Base-by-base conservation (phyloP, 768 basidiomycete species). In the Phylloporus sp. region DNA sequence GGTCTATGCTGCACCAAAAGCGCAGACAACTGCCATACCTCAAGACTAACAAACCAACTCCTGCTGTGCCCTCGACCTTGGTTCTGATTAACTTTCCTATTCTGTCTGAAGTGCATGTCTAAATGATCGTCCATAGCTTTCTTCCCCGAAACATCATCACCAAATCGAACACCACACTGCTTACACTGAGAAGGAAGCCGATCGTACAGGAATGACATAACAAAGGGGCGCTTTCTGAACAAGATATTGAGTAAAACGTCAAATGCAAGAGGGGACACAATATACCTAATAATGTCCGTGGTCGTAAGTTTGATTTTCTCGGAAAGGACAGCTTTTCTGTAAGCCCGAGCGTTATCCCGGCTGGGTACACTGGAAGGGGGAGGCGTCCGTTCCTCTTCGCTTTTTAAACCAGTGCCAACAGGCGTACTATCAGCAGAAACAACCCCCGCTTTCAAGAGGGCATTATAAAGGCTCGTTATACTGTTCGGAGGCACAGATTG, bases 91-190 rank as follows among this genome's bases (percentile, higher is more conserved):
- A 85, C 84, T 68, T 88, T 89, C 53, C 87, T 81, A 63, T 97
- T 98, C 66, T 95, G 88, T 66, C 85, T 79, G 73, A 97, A 97
- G 69, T 99, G 95, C 87, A 91, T 88, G 67, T 99, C 95, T 61
- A 98, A 78, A 65, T 99, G 97, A 52, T 85, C 82, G 60, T 95
- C 82, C 76, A 94, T 79, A 34, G 73, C 76, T 65, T 83, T 86
- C 72, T 86, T 91, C 54, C 90, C 93, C 47, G 74, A 61, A 24
- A 72, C 65, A 27, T 80, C 82, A 59, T 91, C 89, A 43, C 86
- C 73, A 69, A 95, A 95, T 39, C 95, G 86, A 48, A 90, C 72
- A 16, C 88, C 91, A 73, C 95, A 99, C 63, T 97, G 95, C 71
- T 86, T 92, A 77, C 95, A 99, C 71, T 93, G 88, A 29, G 81